phyloP scores from a whole-genome alignment of 768 basidiomycete genomes.

The Pluteus cervinus region DNA sequence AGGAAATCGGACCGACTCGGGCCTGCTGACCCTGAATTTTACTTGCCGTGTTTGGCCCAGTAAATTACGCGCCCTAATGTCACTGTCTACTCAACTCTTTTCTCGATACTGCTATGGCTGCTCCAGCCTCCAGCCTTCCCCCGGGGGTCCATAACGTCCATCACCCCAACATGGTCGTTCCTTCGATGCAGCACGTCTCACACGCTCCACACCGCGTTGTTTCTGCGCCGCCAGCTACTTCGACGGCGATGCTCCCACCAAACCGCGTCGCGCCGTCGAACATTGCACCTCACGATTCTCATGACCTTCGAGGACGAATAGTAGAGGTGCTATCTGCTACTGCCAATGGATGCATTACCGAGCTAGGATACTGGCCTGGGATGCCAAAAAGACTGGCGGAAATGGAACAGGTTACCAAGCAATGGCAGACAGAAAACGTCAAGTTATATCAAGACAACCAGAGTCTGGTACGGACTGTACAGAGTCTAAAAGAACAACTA shows the following conservation, averaged over 20 bases:
- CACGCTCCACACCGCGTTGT: neutral
- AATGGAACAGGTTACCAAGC: slow-evolving; percentile 22
- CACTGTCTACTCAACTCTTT: too few relatives aligned
- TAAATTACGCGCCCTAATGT: too few relatives aligned
- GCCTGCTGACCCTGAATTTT: too few relatives aligned
- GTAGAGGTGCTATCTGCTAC: slow-evolving; percentile 38
- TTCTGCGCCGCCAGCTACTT: too few relatives aligned
- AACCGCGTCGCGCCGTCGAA: too few relatives aligned
- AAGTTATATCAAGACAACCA: slow-evolving; percentile 35
- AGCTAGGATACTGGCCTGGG: slow-evolving; percentile 41
- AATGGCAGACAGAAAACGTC: slow-evolving; percentile 30
- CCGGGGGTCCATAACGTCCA: slow-evolving; percentile 2
- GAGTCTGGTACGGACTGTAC: slow-evolving; percentile 19
- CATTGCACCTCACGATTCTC: too few relatives aligned
- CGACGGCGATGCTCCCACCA: too few relatives aligned
- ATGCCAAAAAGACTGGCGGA: slow-evolving; percentile 31
- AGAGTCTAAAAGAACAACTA: slow-evolving; percentile 14
- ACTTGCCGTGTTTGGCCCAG: too few relatives aligned
- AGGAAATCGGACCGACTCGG: too few relatives aligned
- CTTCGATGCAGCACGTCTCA: too few relatives aligned
- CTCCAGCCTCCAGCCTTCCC: slow-evolving; percentile 1
- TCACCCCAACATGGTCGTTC: slow-evolving; percentile 10
- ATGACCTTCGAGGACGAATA: slow-evolving; percentile 26
- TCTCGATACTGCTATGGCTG: too few relatives aligned
- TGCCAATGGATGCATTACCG: slow-evolving; percentile 39